Conservation (phyloP, 2,329 filamentous ascomycete species). For the Xylaria sp. region DNA sequence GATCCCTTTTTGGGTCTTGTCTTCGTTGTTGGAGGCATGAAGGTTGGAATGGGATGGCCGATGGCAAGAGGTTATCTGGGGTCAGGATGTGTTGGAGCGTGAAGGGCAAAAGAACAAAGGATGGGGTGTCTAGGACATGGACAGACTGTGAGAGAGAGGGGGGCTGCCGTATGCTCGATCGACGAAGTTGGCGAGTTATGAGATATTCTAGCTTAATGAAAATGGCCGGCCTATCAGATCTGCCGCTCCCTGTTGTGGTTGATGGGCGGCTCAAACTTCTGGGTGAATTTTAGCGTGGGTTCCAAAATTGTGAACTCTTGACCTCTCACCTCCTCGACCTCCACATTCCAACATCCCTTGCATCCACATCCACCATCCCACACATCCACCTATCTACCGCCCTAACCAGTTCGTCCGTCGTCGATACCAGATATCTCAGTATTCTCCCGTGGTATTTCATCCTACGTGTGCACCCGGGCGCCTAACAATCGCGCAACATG, state of each 20-base stretch:
- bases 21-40: constrained; percentile 22
- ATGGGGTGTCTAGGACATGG: constrained; percentile 20
- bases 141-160: background rate
- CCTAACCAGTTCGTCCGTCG: background rate
- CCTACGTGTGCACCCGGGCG: background rate
- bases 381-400: constrained; percentile 27
- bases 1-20: background rate
- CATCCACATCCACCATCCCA: constrained; percentile 36
- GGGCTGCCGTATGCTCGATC: constrained; percentile 19
- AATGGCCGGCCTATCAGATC: constrained; percentile 49
- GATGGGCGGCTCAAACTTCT: constrained; percentile 49
- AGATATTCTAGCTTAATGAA: constrained; percentile 44
- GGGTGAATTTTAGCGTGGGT: constrained; percentile 51
- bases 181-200: constrained; percentile 29
- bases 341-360: constrained; percentile 44
- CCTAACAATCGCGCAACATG: constrained; percentile 56
- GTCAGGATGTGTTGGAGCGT: constrained; percentile 12
- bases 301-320: constrained; percentile 46
- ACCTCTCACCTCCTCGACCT: constrained; percentile 44
- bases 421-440: background rate
- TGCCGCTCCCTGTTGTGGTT: constrained; percentile 43
- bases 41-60: constrained; percentile 6
- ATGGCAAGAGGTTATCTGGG: constrained; percentile 10
- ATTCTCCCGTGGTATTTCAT: constrained; percentile 8
- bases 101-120: constrained; percentile 20